Base-by-base conservation (phyloP, 2,329 filamentous ascomycete species). In the Ophiostoma novo-ulmi region DNA sequence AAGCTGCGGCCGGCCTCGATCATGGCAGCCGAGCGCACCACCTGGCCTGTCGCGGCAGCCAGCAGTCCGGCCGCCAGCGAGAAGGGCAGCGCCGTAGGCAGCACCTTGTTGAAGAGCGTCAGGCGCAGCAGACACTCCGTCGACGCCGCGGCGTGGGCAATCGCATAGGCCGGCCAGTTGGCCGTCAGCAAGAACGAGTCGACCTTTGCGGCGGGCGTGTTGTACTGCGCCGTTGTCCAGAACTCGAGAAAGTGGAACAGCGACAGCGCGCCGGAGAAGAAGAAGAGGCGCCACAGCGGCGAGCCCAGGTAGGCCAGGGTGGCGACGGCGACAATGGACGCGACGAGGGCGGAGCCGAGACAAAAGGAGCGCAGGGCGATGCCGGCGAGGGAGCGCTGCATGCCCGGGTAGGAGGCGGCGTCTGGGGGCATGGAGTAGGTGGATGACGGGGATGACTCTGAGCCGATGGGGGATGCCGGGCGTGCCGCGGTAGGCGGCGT, bases 201-300 rank as follows among this genome's bases (percentile, higher is more conserved):
- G 26, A 94, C 83, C 35, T 85, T 86, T 26, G 92, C 92, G 69
- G 88, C 84, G 20, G 85, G 84, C 0, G 92, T 92, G 80, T 98
- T 98, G 81, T 91, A 92, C 70, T 85, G 83, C 10, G 94, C 94
- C 0, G 94, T 97, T 41, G 89, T 92, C 85, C 89, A 97, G 83
- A 94, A 99, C 81, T 99, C 95, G 79, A 98, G 89, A 81, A 97
- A 98, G 83, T 99, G 95, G 81, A 98, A 98, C 39, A 90, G 76
- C 36, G 89, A 86, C 67, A 98, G 88, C 17, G 88, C 82, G 69
- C 82, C 81, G 67, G 90, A 77, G 81, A 94, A 94, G 78, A 89
- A 88, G 39, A 87, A 85, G 8, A 86, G 78, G 71, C 88, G 86
- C 88, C 88, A 90, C 70, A 86, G 79, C 31, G 85, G 83, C 44